Percentiles rank a stretch among this genome's conserved stretches.
These are phyloP conservation scores for Melanomma pulvis-pyrius DNA, from an alignment of 495 filamentous ascomycete species.

Conservation along the genomic window DNA sequence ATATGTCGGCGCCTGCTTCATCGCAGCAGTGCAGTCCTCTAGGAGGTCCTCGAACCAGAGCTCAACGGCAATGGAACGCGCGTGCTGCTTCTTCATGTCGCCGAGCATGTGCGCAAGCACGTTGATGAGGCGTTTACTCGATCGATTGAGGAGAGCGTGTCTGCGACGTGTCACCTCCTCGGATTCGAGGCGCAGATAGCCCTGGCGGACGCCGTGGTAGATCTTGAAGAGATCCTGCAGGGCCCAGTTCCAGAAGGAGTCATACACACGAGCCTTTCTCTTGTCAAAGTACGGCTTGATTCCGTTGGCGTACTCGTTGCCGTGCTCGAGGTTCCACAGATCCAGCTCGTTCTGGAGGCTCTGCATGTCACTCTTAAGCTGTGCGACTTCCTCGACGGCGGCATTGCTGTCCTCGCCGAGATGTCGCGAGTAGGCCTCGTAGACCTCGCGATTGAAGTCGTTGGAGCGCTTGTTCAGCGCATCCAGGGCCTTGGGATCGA, in stretches of 20 bases:
- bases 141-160: slow-evolving; percentile 96
- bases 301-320: slow-evolving; percentile 87
- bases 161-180: slow-evolving; percentile 95
- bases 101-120: slow-evolving; percentile 98
- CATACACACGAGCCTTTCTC: slow-evolving; percentile 90
- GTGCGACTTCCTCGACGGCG: slow-evolving; percentile 11
- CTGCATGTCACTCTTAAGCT: slow-evolving; percentile 75
- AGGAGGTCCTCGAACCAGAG: slow-evolving; percentile 80
- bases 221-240: slow-evolving; percentile 92
- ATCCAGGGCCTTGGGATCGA: slow-evolving; percentile 27
- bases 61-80: slow-evolving; percentile 91
- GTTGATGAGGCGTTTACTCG: slow-evolving; percentile 59
- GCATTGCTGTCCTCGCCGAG: slow-evolving; percentile 7
- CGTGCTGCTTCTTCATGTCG: slow-evolving; percentile 92
- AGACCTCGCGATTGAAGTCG: slow-evolving; percentile 22
- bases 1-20: slow-evolving; percentile 69
- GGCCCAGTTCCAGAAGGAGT: slow-evolving; percentile 98
- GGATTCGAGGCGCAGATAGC: slow-evolving; percentile 81
- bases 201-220: slow-evolving; percentile 98
- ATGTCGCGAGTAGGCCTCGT: slow-evolving; percentile 21
- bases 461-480: slow-evolving; percentile 20
- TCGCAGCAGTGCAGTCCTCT: slow-evolving; percentile 74
- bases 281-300: slow-evolving; percentile 89
- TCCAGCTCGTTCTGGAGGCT: slow-evolving; percentile 69
- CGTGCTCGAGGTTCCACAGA: slow-evolving; percentile 75